Base-by-base conservation (phyloP, 345 rosid genomes). In the Eutrema yunnanense region DNA sequence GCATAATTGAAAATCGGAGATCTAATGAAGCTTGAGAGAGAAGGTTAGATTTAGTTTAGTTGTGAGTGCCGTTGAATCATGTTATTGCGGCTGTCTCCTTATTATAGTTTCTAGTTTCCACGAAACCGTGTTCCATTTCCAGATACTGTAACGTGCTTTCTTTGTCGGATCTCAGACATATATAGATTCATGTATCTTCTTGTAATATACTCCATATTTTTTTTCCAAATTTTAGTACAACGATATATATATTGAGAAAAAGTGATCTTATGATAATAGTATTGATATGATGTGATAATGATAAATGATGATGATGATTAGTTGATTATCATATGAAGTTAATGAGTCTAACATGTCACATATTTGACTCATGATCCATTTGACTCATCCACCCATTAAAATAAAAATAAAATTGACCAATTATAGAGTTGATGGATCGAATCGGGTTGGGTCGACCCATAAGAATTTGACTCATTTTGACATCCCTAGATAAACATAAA, bases 41-140 rank as follows among this genome's bases (percentile, higher is more conserved):
- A 46, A 47, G 49, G 46, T 22, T 62, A 9, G 27, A 58, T 67
- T 67, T 19, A 42, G 55, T 52, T 75, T 38, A 36, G 51, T 54
- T 69, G 55, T 54, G 26, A 56, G 62, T 41, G 69, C 56, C 43
- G 57, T 67, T 75, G 73, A 75, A 75, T 47, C 38, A 37, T 69
- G 70, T 46, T 29, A 8, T 62, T 62, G 50, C 70, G 65, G 69
- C 79, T 62, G 74, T 62, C 63, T 67, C 50, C 50, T 44, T 74
- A 67, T 67, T 16, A 19, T 57, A 30, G 72, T 66, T 74, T 60
- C 62, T 34, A 8, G 76, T 70, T 64, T 76, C 55, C 67, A 70
- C 72, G 67, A 76, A 76, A 70, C 76, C 54, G 72, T 76, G 80
- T 76, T 63, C 80, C 61, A 40, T 22, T 56, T 64, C 16, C 9